phyloP scores from a whole-genome alignment of 1,139 yeast genomes.

The Suhomyces terraborum region DNA sequence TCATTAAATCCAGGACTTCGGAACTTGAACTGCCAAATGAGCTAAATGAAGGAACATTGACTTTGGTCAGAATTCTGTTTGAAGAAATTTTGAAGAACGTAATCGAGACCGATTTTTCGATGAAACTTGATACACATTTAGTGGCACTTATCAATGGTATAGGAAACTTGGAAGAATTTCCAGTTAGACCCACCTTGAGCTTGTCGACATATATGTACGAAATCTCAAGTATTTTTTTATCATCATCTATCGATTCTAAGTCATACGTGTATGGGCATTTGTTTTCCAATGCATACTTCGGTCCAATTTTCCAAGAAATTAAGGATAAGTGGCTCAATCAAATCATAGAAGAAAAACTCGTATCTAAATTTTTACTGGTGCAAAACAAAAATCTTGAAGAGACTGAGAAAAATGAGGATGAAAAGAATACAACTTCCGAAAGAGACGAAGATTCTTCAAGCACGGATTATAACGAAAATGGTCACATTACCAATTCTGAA shows the following conservation, averaged over 20 bases:
- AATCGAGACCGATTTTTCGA: not conserved
- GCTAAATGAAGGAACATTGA: not conserved
- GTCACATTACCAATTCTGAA: not conserved
- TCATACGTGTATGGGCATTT: constrained; percentile 24
- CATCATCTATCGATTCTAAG: constrained; percentile 8
- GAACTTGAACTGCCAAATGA: not conserved
- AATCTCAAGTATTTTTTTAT: constrained; percentile 22
- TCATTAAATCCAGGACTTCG: constrained; percentile 9
- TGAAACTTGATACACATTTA: constrained; percentile 1
- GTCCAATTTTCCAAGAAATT: constrained; percentile 20
- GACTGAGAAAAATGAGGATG: not conserved
- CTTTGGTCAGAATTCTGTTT: constrained; percentile 8
- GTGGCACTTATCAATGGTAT: not conserved
- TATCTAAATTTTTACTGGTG: not conserved
- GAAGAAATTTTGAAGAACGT: constrained; percentile 11
- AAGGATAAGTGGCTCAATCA: constrained; percentile 35
- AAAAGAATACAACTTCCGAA: not conserved
- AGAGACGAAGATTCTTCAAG: too few relatives aligned
- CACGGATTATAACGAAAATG: too few relatives aligned
- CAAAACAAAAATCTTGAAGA: not conserved
- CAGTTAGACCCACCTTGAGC: constrained; percentile 29
- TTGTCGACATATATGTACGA: constrained; percentile 27
- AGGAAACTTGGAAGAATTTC: constrained; percentile 15
- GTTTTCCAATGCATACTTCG: constrained; percentile 20
- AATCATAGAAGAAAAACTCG: constrained; percentile 11